These are phyloP conservation scores for Rosa hybrid DNA, from an alignment of 331 rosid species.

Conservation along the genomic window DNA sequence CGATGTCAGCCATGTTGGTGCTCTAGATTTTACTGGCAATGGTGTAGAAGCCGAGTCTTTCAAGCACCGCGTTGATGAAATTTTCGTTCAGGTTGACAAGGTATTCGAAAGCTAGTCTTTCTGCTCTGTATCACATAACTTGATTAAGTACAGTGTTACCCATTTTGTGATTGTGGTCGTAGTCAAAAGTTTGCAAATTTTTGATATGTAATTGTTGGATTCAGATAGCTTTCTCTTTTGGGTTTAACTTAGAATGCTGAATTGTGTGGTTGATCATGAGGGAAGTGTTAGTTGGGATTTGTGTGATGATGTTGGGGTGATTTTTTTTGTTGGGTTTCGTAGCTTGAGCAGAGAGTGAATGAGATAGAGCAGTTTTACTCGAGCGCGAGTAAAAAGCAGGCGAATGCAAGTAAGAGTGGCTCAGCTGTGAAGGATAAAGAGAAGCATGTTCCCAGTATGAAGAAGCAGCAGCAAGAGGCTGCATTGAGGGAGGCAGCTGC, in stretches of 20 bases:
- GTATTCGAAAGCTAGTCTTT: constrained; percentile 22
- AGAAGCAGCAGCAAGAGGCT: constrained; percentile 79
- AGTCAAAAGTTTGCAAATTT: not conserved
- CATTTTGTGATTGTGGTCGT: not conserved
- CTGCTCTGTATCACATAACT: not conserved
- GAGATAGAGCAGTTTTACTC: constrained; percentile 60
- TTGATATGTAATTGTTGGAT: not conserved
- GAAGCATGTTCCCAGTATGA: constrained; percentile 69
- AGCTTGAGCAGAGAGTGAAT: constrained; percentile 70
- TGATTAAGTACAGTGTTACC: not conserved
- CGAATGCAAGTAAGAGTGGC: constrained; percentile 48
- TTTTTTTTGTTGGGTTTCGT: constrained; percentile 22
- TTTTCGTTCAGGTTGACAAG: constrained; percentile 56
- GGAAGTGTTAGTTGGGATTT: not conserved
- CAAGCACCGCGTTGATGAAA: constrained; percentile 48
- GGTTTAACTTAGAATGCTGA: not conserved
- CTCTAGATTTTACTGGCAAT: constrained; percentile 23
- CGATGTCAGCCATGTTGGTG: constrained; percentile 17
- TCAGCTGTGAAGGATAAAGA: constrained; percentile 61
- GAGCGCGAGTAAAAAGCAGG: constrained; percentile 42
- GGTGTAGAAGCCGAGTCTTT: constrained; percentile 44
- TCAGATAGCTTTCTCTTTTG: not conserved
- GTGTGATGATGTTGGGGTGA: not conserved
- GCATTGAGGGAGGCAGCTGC: constrained; percentile 76
- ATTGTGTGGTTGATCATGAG: constrained; percentile 11